These are phyloP conservation scores for Alopecurus myosuroides DNA, from an alignment of 176 grass and related monocot genomes.

Conservation along the genomic window DNA sequence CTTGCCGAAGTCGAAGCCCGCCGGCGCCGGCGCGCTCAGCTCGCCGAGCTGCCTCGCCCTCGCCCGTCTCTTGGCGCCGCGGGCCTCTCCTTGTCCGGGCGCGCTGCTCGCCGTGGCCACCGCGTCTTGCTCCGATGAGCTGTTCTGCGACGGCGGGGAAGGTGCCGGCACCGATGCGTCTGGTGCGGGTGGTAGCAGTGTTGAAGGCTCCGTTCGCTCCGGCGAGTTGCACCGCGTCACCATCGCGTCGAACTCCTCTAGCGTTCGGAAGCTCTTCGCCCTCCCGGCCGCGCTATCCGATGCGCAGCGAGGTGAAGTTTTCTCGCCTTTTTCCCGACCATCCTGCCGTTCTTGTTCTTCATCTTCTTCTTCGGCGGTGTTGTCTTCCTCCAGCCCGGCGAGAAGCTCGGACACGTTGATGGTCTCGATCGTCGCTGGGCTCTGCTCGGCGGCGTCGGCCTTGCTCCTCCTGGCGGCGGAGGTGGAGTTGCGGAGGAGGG, in stretches of 20 bases:
- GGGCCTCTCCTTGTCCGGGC: not conserved
- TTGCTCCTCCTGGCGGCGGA: constrained; percentile 22
- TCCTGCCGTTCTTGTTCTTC: not conserved
- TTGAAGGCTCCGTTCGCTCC: not conserved
- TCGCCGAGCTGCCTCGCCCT: constrained; percentile 50
- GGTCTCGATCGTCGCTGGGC: constrained; percentile 36
- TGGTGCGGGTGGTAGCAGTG: not conserved
- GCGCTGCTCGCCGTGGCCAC: not conserved
- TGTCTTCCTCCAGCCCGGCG: constrained; percentile 69
- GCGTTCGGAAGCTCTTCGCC: constrained; percentile 51
- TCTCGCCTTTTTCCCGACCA: not conserved
- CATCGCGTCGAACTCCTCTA: constrained; percentile 58
- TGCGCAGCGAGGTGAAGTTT: not conserved
- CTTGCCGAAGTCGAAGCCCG: constrained; percentile 65
- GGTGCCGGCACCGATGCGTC: not conserved
- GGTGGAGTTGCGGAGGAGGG: constrained; percentile 44
- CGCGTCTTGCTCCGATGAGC: constrained; percentile 4
- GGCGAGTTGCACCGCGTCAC: constrained; percentile 13
- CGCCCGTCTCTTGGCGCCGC: constrained; percentile 35
- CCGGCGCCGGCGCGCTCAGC: constrained; percentile 49
- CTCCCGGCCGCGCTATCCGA: not conserved
- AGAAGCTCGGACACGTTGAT: constrained; percentile 67
- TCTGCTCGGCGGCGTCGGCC: not conserved
- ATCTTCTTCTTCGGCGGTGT: not conserved
- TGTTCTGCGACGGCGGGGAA: not conserved